Conservation (phyloP, 2,329 filamentous ascomycete species). For the Alternaria tenuissima region DNA sequence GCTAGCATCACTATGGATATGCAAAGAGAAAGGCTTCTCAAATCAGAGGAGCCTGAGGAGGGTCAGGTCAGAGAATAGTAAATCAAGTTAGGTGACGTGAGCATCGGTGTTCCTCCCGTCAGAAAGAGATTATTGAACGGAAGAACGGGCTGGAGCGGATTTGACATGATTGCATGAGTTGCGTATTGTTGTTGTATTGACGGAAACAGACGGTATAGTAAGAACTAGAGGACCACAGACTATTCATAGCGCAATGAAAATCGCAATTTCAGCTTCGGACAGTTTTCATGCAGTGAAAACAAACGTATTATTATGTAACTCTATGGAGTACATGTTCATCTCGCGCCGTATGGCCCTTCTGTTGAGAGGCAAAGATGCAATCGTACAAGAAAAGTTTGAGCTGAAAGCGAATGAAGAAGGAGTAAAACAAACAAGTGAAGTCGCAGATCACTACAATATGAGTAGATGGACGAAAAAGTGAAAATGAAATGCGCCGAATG, state of each 20-base stretch:
- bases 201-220: background rate
- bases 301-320: background rate
- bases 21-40: background rate
- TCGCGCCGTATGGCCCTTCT: background rate
- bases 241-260: constrained; percentile 14
- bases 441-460: constrained; percentile 3
- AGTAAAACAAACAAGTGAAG: constrained; percentile 1
- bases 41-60: background rate
- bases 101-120: background rate
- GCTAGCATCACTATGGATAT: constrained; percentile 13
- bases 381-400: background rate
- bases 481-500: background rate
- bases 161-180: constrained; percentile 6
- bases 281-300: background rate
- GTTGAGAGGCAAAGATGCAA: constrained; percentile 1
- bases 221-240: constrained; percentile 6
- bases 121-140: background rate
- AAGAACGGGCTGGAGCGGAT: background rate
- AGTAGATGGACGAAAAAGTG: constrained; percentile 2
- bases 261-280: constrained; percentile 1
- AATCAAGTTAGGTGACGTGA: background rate
- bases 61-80: background rate
- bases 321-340: background rate
- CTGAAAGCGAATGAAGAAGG: constrained; percentile 4
- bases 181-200: constrained; percentile 8